These are phyloP conservation scores for Thelonectria olida DNA, from an alignment of 2,329 filamentous ascomycete genomes.

Conservation along the genomic window DNA sequence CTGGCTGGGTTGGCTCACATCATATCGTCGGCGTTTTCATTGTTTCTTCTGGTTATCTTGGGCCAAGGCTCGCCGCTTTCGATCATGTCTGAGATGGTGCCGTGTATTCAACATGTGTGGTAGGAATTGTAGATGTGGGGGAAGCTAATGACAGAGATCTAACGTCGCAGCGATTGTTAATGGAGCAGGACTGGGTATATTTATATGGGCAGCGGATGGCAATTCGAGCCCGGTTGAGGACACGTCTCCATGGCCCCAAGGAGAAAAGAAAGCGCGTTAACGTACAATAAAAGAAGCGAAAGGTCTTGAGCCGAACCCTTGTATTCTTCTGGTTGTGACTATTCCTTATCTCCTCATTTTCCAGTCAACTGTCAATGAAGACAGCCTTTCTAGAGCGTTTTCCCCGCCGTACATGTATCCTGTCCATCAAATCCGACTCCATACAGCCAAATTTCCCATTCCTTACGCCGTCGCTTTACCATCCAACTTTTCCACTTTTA, in stretches of 20 bases:
- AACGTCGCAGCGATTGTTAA: conserved; percentile 24
- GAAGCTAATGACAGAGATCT: conserved; percentile 18
- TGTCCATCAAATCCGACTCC: background rate
- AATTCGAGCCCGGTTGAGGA: conserved; percentile 20
- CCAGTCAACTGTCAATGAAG: background rate
- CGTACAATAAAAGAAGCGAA: conserved; percentile 2
- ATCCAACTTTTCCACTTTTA: background rate
- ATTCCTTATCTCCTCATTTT: background rate
- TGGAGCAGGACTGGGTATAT: conserved; percentile 28
- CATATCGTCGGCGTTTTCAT: conserved; percentile 26
- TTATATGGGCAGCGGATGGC: conserved; percentile 7
- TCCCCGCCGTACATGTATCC: conserved; percentile 12
- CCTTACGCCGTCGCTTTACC: conserved; percentile 8
- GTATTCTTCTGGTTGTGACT: background rate
- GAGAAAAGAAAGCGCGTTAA: conserved; percentile 10
- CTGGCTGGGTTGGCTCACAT: conserved; percentile 15
- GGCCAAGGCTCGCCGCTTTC: background rate
- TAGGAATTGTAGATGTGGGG: conserved; percentile 26
- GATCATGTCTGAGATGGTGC: background rate
- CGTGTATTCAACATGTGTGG: conserved; percentile 1
- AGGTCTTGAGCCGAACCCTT: background rate
- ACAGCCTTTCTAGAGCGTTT: conserved; percentile 1
- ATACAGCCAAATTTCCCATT: background rate
- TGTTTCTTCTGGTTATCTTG: conserved; percentile 18
- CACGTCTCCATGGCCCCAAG: conserved; percentile 11